Percentiles rank a stretch among this genome's conserved stretches.
These are phyloP conservation scores for Escallonia herrerae DNA, from an alignment of 129 eudicot genomes.

Conservation along the genomic window DNA sequence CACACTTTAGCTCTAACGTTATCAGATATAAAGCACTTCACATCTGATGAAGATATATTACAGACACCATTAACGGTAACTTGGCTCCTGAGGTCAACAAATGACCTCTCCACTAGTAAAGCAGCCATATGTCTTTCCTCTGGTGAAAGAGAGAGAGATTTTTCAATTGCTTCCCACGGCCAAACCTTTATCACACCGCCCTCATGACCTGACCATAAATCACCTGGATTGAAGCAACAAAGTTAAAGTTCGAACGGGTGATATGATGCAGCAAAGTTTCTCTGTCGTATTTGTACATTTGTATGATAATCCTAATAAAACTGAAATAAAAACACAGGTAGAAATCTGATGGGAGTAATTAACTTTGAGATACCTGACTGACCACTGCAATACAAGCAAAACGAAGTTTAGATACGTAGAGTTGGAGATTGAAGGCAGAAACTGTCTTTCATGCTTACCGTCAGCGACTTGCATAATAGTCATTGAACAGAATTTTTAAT, in stretches of 20 bases:
- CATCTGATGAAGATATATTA: constrained; percentile 76
- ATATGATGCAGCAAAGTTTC: background rate
- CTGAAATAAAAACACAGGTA: background rate
- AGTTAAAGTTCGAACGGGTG: background rate
- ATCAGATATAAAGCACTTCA: constrained; percentile 68
- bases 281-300: background rate
- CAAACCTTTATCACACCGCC: constrained; percentile 78
- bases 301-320: background rate
- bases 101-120: constrained; percentile 79
- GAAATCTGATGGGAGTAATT: background rate
- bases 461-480: too few species aligned
- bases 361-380: background rate
- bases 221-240: constrained; percentile 49
- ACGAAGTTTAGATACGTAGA: background rate
- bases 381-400: background rate
- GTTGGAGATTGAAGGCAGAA: background rate
- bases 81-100: constrained; percentile 78
- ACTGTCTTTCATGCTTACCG: background rate
- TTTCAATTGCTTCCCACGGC: constrained; percentile 94
- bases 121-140: constrained; percentile 99
- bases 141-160: constrained; percentile 78
- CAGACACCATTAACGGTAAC: constrained; percentile 89
- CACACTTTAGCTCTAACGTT: constrained; percentile 65
- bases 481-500: too few species aligned
- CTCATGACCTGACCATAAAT: constrained; percentile 88